These are phyloP conservation scores for Tylopilus subfusipes DNA, from an alignment of 768 basidiomycete genomes.

Conservation along the genomic window DNA sequence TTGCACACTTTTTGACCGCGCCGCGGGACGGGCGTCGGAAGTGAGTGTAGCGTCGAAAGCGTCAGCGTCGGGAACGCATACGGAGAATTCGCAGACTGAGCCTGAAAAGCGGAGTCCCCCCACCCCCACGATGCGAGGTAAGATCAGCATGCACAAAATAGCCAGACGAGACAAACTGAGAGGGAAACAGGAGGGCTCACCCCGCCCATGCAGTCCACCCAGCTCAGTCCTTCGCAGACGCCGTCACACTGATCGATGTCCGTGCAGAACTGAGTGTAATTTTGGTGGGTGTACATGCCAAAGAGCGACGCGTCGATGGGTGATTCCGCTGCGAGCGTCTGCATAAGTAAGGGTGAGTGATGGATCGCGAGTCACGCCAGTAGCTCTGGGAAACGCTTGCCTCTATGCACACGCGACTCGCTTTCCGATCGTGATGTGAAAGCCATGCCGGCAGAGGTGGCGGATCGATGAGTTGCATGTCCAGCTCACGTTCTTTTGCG, in stretches of 20 bases:
- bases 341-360: background rate
- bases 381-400: conserved; percentile 37
- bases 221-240: conserved; percentile 73
- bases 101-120: no score
- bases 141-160: no score
- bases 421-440: conserved; percentile 53
- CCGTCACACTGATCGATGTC: conserved; percentile 71
- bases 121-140: no score
- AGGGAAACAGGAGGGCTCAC: conserved; percentile 40
- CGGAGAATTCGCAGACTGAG: conserved; percentile 57
- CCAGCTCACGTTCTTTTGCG: conserved; percentile 55
- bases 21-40: conserved; percentile 83
- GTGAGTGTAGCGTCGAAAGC: conserved; percentile 78
- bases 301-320: conserved; percentile 91
- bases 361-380: background rate
- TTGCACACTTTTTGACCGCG: conserved; percentile 82
- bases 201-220: conserved; percentile 63
- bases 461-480: conserved; percentile 52
- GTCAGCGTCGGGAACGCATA: conserved; percentile 84
- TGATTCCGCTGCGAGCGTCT: conserved; percentile 77
- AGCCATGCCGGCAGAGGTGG: conserved; percentile 59
- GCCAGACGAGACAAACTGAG: no score
- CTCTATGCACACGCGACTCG: conserved; percentile 76
- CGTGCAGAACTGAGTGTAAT: conserved; percentile 81
- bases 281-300: conserved; percentile 90